Conservation (phyloP, 2,329 filamentous ascomycete species). For the Arthroderma sp. region DNA sequence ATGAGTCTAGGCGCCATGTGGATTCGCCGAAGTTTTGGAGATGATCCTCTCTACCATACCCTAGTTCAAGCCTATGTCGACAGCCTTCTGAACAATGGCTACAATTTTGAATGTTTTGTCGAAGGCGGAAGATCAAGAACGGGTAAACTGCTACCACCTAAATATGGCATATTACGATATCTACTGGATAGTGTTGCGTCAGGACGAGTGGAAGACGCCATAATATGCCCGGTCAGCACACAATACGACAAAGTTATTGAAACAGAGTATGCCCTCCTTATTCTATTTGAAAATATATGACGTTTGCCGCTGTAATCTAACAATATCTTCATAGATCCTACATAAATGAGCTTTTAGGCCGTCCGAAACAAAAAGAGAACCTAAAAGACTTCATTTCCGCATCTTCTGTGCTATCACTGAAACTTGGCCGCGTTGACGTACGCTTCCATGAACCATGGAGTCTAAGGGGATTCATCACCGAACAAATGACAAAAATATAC, state of each 20-base stretch:
- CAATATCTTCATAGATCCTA: slow-evolving; percentile 49
- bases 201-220: slow-evolving; percentile 74
- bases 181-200: slow-evolving; percentile 81
- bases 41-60: slow-evolving; percentile 78
- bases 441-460: slow-evolving; percentile 97
- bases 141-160: slow-evolving; percentile 83
- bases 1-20: slow-evolving; percentile 61
- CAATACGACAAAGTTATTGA: slow-evolving; percentile 99
- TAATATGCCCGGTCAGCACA: slow-evolving; percentile 90
- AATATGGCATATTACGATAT: slow-evolving; percentile 89
- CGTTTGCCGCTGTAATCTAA: neutral
- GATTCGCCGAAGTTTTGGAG: slow-evolving; percentile 83
- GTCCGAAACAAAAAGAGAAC: slow-evolving; percentile 93
- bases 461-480: slow-evolving; percentile 63
- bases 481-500: slow-evolving; percentile 53
- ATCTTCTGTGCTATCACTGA: slow-evolving; percentile 76
- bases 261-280: slow-evolving; percentile 47
- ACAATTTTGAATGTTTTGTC: slow-evolving; percentile 95
- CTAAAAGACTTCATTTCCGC: slow-evolving; percentile 77
- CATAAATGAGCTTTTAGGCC: slow-evolving; percentile 81
- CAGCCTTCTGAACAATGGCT: slow-evolving; percentile 75
- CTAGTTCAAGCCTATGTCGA: slow-evolving; percentile 96
- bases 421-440: slow-evolving; percentile 83
- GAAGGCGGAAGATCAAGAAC: slow-evolving; percentile 88
- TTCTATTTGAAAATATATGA: neutral